Base-by-base conservation (phyloP, 768 basidiomycete species). In the Lactifluus rugatus region DNA sequence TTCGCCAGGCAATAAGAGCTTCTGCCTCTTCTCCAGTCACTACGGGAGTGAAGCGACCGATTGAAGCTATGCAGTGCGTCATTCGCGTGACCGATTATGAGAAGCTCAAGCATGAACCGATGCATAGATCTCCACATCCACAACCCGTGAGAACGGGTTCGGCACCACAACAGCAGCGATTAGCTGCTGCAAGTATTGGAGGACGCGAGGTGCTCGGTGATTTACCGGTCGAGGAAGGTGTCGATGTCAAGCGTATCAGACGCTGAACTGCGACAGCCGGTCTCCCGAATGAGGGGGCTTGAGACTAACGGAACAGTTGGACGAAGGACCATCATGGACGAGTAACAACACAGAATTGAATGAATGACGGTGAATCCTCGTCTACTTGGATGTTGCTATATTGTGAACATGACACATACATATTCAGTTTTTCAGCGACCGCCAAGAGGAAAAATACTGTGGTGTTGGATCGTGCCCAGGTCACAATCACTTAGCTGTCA, bases 211-310 rank as follows among this genome's bases (percentile, higher is more conserved):
- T 57, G 21, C 51, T 64, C 16, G 31, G 57, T 10, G 51, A 52
- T 52, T 41, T 64, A 34, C 52, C 42, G 8, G 21, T 57, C 6
- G 57, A 57, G 5, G 53, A 48, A 21, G 42, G 54, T 16, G 42
- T 50, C 11, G 63, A 64, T 31, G 57, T 47, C 17, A 64, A 64
- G n/a, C 63, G 63, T 6, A 23, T 64, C 19, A 58, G 41, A 44
- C 61, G 54, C 14, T 64, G 19, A 53, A 44, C 2, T 19, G 28
- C 3, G 17, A 23, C 28, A 26, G 13, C 26, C 17, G 1, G 9
- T 28, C n/a, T n/a, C n/a, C n/a, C n/a, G n/a, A n/a, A n/a, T n/a
- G n/a, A n/a, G n/a, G n/a, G n/a, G n/a, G n/a, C n/a, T n/a, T n/a
- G n/a, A n/a, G n/a, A n/a, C n/a, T n/a, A n/a, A n/a, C n/a, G n/a